These are phyloP conservation scores for Aspergillus flavus DNA, from an alignment of 2,329 filamentous ascomycete genomes.

Conservation along the genomic window DNA sequence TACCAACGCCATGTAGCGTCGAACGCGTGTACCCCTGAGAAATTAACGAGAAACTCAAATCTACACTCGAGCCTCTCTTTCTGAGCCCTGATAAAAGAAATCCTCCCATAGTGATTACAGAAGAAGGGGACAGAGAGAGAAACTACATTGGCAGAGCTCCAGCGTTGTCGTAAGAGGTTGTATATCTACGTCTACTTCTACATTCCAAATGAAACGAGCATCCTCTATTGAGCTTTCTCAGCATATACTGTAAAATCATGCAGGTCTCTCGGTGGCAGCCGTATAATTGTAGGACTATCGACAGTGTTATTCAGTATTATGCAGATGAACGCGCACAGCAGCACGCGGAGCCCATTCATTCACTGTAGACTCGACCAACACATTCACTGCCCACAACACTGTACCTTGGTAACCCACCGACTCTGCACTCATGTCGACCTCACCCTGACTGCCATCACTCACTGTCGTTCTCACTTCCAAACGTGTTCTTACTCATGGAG, in stretches of 20 bases:
- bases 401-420: neutral
- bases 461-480: neutral
- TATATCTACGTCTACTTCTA: neutral
- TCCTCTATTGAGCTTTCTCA: too few species aligned
- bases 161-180: neutral
- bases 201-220: neutral
- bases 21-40: accelerated
- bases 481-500: neutral
- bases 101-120: neutral
- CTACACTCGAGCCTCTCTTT: neutral
- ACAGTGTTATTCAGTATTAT: neutral
- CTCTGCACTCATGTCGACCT: neutral
- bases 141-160: neutral
- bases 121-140: neutral
- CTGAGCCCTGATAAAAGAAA: neutral
- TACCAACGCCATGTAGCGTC: neutral
- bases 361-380: neutral
- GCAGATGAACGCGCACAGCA: neutral
- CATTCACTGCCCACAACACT: neutral
- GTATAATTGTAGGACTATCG: neutral
- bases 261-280: neutral
- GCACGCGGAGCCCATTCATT: neutral
- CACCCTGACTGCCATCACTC: neutral
- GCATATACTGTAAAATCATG: neutral
- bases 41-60: neutral